phyloP scores from a whole-genome alignment of 352 stramenopile genomes.

The Pythium rishiriense region DNA sequence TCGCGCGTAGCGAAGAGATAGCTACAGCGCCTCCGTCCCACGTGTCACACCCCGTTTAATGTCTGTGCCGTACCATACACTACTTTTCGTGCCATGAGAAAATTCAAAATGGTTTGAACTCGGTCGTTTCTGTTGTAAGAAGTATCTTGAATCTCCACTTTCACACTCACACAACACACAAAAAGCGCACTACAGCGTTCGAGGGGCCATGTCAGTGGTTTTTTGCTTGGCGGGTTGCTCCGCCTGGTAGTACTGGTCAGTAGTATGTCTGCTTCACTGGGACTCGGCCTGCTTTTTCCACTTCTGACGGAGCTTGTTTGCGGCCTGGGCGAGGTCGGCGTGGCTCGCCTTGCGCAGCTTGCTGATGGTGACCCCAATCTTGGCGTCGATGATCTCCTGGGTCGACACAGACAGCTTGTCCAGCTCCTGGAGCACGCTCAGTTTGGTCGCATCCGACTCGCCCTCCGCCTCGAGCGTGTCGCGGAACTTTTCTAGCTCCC shows the following conservation, averaged over 20 bases:
- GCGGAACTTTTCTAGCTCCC: conserved; percentile 51
- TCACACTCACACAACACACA: neutral
- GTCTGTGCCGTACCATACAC: neutral
- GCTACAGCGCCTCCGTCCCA: conserved; percentile 2
- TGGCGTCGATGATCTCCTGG: conserved; percentile 78
- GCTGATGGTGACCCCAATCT: conserved; percentile 72
- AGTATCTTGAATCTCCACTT: neutral
- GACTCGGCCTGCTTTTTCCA: conserved; percentile 60
- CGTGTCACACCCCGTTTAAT: neutral
- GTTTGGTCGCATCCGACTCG: conserved; percentile 37
- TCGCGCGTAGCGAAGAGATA: conserved; percentile 15
- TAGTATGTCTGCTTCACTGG: too few relatives aligned
- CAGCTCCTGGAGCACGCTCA: conserved; percentile 57
- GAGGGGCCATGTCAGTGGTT: neutral
- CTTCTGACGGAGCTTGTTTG: conserved; percentile 71
- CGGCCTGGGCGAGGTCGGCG: conserved; percentile 56
- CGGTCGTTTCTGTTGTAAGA: neutral
- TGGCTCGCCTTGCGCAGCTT: conserved; percentile 81
- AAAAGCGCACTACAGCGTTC: neutral
- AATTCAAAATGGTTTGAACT: neutral
- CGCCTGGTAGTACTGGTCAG: too few relatives aligned
- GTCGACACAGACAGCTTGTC: conserved; percentile 64
- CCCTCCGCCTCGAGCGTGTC: conserved; percentile 45
- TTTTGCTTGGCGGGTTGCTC: too few relatives aligned
- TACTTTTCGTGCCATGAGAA: neutral